Evolutionary conservation across 2,329 filamentous ascomycete species (phyloP), one percentile per base, ranked within the genome.

Genomic region (Beauveria sp.): DNA sequence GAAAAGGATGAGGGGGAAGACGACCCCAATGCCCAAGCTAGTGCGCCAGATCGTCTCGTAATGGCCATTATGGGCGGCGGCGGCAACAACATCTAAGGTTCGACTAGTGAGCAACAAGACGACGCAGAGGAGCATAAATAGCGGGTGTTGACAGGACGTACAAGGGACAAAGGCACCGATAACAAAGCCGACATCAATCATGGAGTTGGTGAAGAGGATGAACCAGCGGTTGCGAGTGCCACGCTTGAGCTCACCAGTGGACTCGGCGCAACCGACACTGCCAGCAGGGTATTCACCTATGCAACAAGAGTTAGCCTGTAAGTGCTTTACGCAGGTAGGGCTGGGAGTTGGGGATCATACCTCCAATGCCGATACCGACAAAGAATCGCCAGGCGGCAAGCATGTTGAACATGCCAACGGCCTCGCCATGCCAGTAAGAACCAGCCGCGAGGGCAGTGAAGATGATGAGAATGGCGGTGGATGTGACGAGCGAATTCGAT

Each of bases 221-320:
- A 93, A 97, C 91, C 91, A 96, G 45, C 89, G 82, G 71, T 97
- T 93, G n/a, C 93, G 82, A 18, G 88, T 88, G 12, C 93, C 93
- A 18, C 76, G 74, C 73, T 91, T 91, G 63, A 97, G 79, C 71
- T 96, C 91, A 24, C 90, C 90, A 0, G 88, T 93, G 5, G 88
- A 88, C 74, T 97, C 93, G 3, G 92, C 90, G 59, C 86, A 89
- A 2, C 88, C 90, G 0, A 97, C 93, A 63, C 86, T 90, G 3
- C 93, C 93, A 48, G 90, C 89, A 0, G 90, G 90, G 68, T 92
- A 93, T 73, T 93, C 89, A 61, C 88, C 77, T 78, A 55, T 5
- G 1, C 26, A n/a, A 10, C 5, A 18, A 9, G 12, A 5, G 10
- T 53, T 40, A 61, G 57, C 16, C 12, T 38, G 12, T 3, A 22